Conservation (phyloP, 208 protist species). For the Trypanosoma scelopori region DNA sequence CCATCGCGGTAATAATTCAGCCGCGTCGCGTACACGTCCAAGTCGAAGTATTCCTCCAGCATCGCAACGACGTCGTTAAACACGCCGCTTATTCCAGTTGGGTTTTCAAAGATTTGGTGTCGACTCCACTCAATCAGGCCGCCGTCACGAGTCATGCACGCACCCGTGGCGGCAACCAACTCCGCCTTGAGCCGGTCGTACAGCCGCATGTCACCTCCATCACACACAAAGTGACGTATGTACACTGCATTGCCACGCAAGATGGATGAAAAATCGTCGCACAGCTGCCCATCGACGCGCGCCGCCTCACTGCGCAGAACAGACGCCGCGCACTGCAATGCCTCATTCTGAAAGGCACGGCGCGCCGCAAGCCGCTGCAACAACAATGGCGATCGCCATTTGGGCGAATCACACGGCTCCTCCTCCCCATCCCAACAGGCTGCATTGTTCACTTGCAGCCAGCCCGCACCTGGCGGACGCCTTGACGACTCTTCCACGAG, state of each 20-base stretch:
- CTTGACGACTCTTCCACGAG: too few relatives aligned
- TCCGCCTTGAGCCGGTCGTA: slow-evolving; percentile 76
- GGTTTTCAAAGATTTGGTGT: slow-evolving; percentile 92
- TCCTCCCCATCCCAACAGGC: too few relatives aligned
- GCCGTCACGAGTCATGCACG: slow-evolving; percentile 45
- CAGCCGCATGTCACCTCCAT: slow-evolving; percentile 48
- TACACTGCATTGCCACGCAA: slow-evolving; percentile 84
- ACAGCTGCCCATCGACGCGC: slow-evolving; percentile 65
- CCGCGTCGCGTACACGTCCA: slow-evolving; percentile 89
- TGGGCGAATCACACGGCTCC: background rate
- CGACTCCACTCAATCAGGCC: slow-evolving; percentile 92
- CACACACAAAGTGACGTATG: slow-evolving; percentile 81
- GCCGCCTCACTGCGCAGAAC: slow-evolving; percentile 73
- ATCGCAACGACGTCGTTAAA: slow-evolving; percentile 88
- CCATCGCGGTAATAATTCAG: slow-evolving; percentile 93
- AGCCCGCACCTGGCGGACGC: too few relatives aligned
- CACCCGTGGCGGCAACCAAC: slow-evolving; percentile 63
- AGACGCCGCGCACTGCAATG: slow-evolving; percentile 51
- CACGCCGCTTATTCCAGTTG: slow-evolving; percentile 70
- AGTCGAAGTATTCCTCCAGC: slow-evolving; percentile 88
- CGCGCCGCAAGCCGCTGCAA: slow-evolving; percentile 37
- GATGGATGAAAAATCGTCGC: slow-evolving; percentile 68
- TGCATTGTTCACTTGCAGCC: too few relatives aligned
- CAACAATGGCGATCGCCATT: slow-evolving; percentile 49
- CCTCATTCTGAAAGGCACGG: slow-evolving; percentile 64